Base-by-base conservation (phyloP, 257 asterid genomes). In the Solanum habrochaites region DNA sequence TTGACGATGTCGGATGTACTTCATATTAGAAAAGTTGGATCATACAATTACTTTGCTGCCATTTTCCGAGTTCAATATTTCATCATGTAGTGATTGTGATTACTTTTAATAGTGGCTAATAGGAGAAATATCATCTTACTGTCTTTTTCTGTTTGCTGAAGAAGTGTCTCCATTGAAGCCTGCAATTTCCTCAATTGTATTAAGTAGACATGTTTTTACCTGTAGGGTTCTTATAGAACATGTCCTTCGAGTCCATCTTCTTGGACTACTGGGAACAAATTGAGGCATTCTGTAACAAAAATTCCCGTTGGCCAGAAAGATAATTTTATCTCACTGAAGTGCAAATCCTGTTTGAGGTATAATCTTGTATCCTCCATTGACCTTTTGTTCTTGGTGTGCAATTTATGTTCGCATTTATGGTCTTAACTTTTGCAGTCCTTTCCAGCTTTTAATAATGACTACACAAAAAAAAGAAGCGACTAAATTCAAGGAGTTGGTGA, bases 151-250 rank as follows among this genome's bases (percentile, higher is more conserved):
- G 21, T 75, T 14, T 67, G 47, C n/a, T 25, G 70, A 85, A 49
- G 18, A 15, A 62, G 69, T 7, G n/a, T 47, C 18, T 85, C 86
- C 13, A 64, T 70, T 71, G 39, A 74, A 23, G 37, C 67, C 64
- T 43, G 60, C 16, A 10, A 16, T 11, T 47, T 82, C 37, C 25
- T 58, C 47, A 71, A 43, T 21, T n/a, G 25, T 31, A n/a, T 85
- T 77, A 45, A 82, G 32, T 31, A 37, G 37, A 16, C 37, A 88
- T 29, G 47, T 31, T 31, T 67, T 62, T 66, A 15, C 40, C 40
- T 66, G 89, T 86, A 87, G 91, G 87, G 90, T 89, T 87, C 91
- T 77, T 86, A 86, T 86, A 82, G 75, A 77, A 12, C 88, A 81
- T 75, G 77, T 62, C 85, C 85, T 3, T 72, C 64, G 31, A 42